Percentiles rank a stretch among this genome's conserved stretches.
These are phyloP conservation scores for Zoysia japonica DNA, from an alignment of 176 grass and related monocot species.

Conservation along the genomic window DNA sequence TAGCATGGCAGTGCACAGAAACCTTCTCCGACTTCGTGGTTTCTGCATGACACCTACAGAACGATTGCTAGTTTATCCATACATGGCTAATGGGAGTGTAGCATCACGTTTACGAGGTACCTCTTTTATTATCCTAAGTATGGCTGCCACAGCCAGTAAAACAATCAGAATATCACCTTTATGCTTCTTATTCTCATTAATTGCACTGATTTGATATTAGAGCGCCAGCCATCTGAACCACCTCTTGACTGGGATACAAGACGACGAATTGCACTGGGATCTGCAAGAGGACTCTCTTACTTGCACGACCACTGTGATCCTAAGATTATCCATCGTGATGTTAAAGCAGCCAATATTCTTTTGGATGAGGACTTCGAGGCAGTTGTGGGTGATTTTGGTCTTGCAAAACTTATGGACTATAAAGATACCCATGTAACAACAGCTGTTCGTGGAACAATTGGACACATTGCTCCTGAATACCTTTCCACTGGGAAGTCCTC, in stretches of 20 bases:
- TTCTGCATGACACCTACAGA: conserved; percentile 79
- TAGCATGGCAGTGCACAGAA: conserved; percentile 68
- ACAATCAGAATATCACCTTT: conserved; percentile 18
- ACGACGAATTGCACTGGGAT: conserved; percentile 54
- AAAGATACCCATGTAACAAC: conserved; percentile 64
- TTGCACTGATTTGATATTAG: conserved; percentile 39
- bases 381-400: conserved; percentile 64
- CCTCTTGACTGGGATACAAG: conserved; percentile 57
- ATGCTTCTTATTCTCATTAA: conserved; percentile 32
- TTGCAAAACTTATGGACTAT: conserved; percentile 69
- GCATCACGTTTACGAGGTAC: conserved; percentile 77
- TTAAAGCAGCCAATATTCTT: conserved; percentile 67
- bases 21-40: conserved; percentile 67
- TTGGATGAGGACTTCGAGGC: conserved; percentile 65
- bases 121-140: conserved; percentile 23
- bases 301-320: conserved; percentile 68
- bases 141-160: conserved; percentile 12
- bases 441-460: conserved; percentile 59
- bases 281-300: conserved; percentile 68
- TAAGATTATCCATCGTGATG: conserved; percentile 68
- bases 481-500: conserved; percentile 60
- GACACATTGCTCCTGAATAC: conserved; percentile 61
- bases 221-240: conserved; percentile 48
- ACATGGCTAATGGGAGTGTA: conserved; percentile 80
- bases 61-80: conserved; percentile 72